Evolutionary conservation across 78 protist species (phyloP).

Genomic region (Trichosphaerium sp.): DNA sequence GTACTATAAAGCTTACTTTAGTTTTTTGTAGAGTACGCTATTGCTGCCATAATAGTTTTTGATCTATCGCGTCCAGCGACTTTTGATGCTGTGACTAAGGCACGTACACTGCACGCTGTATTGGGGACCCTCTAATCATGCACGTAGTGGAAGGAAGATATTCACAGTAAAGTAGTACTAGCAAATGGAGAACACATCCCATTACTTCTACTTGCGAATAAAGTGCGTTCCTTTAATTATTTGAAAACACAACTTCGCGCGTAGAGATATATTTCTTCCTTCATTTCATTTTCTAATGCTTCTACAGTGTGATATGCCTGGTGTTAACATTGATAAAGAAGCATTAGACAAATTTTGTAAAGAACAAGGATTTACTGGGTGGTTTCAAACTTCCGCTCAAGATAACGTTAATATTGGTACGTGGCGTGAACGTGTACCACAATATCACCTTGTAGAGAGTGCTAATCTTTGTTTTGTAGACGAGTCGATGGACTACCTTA

Average conservation of each 20-base stretch:
- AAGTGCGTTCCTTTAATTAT: neutral
- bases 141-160: neutral
- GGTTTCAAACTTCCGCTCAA: neutral
- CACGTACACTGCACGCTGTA: neutral
- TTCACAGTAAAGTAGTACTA: neutral
- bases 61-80: constrained; percentile 4
- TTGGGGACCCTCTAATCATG: neutral
- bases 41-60: neutral
- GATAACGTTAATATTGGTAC: neutral
- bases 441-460: too few species aligned
- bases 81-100: neutral
- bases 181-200: neutral
- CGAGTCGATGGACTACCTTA: too few species aligned
- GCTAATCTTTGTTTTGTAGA: too few species aligned
- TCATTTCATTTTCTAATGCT: neutral
- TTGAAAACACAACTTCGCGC: neutral
- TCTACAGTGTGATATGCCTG: too few species aligned
- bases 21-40: neutral
- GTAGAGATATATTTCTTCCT: neutral
- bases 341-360: neutral
- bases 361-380: neutral
- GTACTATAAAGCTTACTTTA: too few species aligned
- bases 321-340: neutral
- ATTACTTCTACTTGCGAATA: neutral
- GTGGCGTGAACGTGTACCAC: too few species aligned